Base-by-base conservation (phyloP, 1,139 yeast genomes). In the Taphrina sp. region DNA sequence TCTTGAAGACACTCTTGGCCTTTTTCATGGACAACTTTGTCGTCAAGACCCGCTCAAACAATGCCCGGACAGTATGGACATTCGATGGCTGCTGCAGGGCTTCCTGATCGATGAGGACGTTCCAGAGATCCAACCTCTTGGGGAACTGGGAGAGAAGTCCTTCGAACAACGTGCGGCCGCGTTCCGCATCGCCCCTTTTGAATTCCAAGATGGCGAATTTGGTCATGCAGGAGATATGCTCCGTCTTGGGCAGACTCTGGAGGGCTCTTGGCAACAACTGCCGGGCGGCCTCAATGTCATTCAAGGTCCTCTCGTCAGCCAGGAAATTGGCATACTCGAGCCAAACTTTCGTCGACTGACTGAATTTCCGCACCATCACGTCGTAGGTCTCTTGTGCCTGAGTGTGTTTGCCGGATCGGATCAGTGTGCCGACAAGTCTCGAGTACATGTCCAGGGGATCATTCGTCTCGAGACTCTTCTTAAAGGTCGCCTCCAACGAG, bases 161-260 rank as follows among this genome's bases (percentile, higher is more conserved):
- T 74, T 92, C 97, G 66, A 90, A 88, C 64, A 92, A 76, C 1
- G 96, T 86, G 70, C 97, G 82, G 56, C 95, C 98, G 69, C 92
- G 94, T 71, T 92, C 98, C 8, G 87, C 74, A 63, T 88, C 95
- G 63, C 97, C 97, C 67, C 83, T 81, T 62, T 77, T 69, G 68
- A 83, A 92, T 71, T 92, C 97, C 55, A 90, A 73, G 68, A 85
- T 92, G 24, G 95, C 96, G 71, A 87, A 90, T 70, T 86, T 89
- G 65, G 83, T 79, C 16, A 88, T 95, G 59, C 84, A 80, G 61
- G 86, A 94, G 61, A 87, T 77, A 65, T 89, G 96, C 56, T 79
- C 79, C 62, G 86, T 77, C 71, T 82, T 83, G 34, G 95, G 87
- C 61, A 90, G 76, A 10, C 79, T 73, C 64, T 79, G 83, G 63